A percentile compares a stretch with the other conserved stretches of the same genome.
Evolutionary conservation across 2,329 filamentous ascomycete genomes (phyloP).

Genomic region (Aureobasidium sp.): DNA sequence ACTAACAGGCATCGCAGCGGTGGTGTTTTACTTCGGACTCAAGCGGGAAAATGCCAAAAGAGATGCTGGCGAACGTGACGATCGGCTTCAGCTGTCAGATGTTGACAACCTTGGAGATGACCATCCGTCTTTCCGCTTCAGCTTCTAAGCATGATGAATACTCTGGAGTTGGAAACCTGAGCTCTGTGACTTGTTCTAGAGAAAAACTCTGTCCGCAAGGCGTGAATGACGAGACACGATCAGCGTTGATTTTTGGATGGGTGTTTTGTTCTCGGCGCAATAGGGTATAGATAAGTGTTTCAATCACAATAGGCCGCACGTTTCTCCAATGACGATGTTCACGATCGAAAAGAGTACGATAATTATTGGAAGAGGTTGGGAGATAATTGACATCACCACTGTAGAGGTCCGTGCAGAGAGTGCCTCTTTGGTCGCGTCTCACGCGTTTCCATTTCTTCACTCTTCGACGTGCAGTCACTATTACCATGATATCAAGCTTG

Average conservation of each 20-base stretch:
- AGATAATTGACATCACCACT: background rate
- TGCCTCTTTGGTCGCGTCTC: background rate
- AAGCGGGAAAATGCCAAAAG: conserved; percentile 40
- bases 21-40: conserved; percentile 33
- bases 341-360: background rate
- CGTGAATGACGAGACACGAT: background rate
- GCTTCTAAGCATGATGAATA: conserved; percentile 9
- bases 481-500: background rate
- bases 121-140: conserved; percentile 42
- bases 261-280: background rate
- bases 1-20: conserved; percentile 34
- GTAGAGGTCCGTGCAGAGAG: background rate
- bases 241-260: background rate
- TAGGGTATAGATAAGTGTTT: background rate
- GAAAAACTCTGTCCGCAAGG: background rate
- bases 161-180: background rate
- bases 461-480: background rate
- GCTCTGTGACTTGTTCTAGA: background rate
- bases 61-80: conserved; percentile 38
- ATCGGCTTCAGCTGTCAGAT: conserved; percentile 33
- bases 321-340: background rate
- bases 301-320: background rate
- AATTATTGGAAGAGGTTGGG: background rate
- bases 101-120: conserved; percentile 44
- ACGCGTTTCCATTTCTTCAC: background rate